Percentiles rank a stretch among this genome's conserved stretches.
phyloP scores from a whole-genome alignment of 2,329 filamentous ascomycete genomes.

The Ambrosiella xylebori region DNA sequence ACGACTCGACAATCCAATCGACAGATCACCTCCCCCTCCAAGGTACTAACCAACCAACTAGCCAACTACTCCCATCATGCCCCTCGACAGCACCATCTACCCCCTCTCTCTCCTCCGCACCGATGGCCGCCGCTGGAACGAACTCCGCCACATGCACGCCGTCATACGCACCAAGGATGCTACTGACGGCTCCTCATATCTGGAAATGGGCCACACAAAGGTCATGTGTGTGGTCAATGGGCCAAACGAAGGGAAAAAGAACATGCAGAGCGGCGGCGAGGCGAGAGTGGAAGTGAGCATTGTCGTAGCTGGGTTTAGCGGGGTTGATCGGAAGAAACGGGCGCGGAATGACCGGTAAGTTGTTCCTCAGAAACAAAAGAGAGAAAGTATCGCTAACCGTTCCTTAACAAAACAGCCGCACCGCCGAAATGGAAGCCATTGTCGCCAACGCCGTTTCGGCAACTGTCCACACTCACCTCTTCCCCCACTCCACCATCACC shows the following conservation, averaged over 20 bases:
- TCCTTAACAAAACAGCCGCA: slow-evolving; percentile 38
- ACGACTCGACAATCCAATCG: background rate
- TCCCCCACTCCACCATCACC: slow-evolving; percentile 70
- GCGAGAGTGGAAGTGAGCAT: slow-evolving; percentile 68
- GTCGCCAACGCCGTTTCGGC: slow-evolving; percentile 61
- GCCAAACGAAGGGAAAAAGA: slow-evolving; percentile 44
- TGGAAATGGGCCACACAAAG: slow-evolving; percentile 95
- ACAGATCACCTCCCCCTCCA: background rate
- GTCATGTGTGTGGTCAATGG: slow-evolving; percentile 86
- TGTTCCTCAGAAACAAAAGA: background rate
- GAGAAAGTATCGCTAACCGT: background rate
- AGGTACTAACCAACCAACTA: background rate
- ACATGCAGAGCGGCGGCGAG: background rate
- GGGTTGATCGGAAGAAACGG: slow-evolving; percentile 65
- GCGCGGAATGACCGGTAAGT: slow-evolving; percentile 61
- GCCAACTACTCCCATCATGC: slow-evolving; percentile 39
- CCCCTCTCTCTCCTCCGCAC: slow-evolving; percentile 67
- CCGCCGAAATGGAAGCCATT: slow-evolving; percentile 63
- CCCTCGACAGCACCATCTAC: slow-evolving; percentile 88
- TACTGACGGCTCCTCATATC: slow-evolving; percentile 80
- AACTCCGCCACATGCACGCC: slow-evolving; percentile 72
- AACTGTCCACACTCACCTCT: slow-evolving; percentile 70
- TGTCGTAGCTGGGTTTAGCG: slow-evolving; percentile 72
- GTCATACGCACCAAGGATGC: slow-evolving; percentile 86
- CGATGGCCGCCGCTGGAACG: slow-evolving; percentile 87